Base-by-base conservation (phyloP, 2,329 filamentous ascomycete species). In the Cryphonectria japonica region DNA sequence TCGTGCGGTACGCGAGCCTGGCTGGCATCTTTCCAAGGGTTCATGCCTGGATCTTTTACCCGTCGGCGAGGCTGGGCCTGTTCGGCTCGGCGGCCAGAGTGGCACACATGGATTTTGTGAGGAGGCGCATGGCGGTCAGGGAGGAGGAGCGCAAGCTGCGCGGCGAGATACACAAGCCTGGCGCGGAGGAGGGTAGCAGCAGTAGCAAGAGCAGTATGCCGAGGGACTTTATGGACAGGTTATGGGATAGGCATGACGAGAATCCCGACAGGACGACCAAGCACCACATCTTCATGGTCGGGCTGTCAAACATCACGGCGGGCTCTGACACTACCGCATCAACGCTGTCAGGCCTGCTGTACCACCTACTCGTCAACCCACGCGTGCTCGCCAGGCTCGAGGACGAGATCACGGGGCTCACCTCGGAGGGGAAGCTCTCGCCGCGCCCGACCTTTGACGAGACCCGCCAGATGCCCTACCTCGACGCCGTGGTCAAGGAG, bases 401-500 rank as follows among this genome's bases (percentile, higher is more conserved):
- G 0, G 69, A 72, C 0, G 79, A 81, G 54, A 62, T 80, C 0
- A 73, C 74, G 0, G 66, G 60, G 0, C 74, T 75, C 41, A 66
- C 61, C 1, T 26, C 37, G 22, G 32, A 52, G 1, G 72, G 72
- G 1, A 59, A 74, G 41, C 68, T 78, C 7, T 76, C 75, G 11
- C 13, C 5, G 60, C 70, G 4, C 69, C 75, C 66, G 62, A 76
- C 77, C 0, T 85, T 80, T 75, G 82, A 78, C 41, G 81, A 82
- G 73, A 80, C 73, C 3, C 82, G 80, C 22, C 78, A 76, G 63
- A 77, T 86, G 75, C 85, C 84, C 0, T 89, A 88, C 72, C 79
- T 88, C 22, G 83, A 88, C 71, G 86, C 85, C 0, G 82, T 84
- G 3, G 83, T 88, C 54, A 86, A 87, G 67, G 86, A 88, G 75